Conservation (phyloP, 345 rosid species). For the Camelina laxa region DNA sequence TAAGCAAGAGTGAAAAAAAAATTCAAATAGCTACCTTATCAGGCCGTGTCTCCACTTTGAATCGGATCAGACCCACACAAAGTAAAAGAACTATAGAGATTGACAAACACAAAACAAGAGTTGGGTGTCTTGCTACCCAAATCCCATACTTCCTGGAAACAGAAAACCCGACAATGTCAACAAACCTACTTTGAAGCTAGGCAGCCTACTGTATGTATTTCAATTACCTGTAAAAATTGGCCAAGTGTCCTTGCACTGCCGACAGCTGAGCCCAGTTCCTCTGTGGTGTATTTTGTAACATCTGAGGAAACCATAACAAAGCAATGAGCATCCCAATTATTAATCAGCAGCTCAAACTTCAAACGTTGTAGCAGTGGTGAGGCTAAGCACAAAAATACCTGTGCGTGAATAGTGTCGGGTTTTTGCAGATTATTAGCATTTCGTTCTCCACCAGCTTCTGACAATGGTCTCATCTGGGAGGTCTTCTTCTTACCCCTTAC, state of each 20-base stretch:
- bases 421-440: constrained; percentile 55
- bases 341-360: constrained; percentile 7
- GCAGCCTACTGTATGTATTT: constrained; percentile 21
- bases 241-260: constrained; percentile 84
- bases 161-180: constrained; percentile 29
- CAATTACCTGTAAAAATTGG: constrained; percentile 79
- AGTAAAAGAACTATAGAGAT: constrained; percentile 71
- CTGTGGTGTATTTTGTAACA: constrained; percentile 72
- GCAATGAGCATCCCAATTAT: constrained; percentile 7
- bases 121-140: constrained; percentile 92
- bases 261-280: constrained; percentile 73
- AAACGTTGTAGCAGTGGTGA: not conserved
- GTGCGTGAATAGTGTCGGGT: constrained; percentile 65
- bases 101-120: constrained; percentile 67
- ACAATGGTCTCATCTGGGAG: constrained; percentile 58
- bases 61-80: constrained; percentile 83
- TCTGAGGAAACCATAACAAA: constrained; percentile 48
- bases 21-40: constrained; percentile 67
- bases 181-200: constrained; percentile 6
- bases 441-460: constrained; percentile 47
- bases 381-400: constrained; percentile 51
- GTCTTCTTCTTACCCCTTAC: constrained; percentile 57
- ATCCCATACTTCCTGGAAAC: constrained; percentile 82
- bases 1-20: not conserved
- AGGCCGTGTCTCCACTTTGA: constrained; percentile 97